phyloP scores from a whole-genome alignment of 768 basidiomycete species.

The Hirschioporus abietinus region DNA sequence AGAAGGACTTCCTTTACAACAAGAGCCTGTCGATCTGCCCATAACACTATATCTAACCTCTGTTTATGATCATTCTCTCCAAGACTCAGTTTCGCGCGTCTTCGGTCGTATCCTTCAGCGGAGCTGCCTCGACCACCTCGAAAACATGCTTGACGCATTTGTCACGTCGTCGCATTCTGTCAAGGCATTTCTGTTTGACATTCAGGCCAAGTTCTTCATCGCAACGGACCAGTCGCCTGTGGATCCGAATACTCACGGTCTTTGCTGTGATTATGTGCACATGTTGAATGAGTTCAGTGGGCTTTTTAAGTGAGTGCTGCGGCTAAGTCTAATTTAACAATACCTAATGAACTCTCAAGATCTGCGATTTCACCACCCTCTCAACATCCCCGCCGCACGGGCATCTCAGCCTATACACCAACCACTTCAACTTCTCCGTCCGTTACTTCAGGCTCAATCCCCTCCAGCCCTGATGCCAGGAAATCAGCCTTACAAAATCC shows the following conservation, averaged over 20 bases:
- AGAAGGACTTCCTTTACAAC: constrained; percentile 2
- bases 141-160: constrained; percentile 83
- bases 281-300: constrained; percentile 84
- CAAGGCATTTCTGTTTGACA: constrained; percentile 93
- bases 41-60: constrained; percentile 90
- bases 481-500: neutral
- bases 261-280: constrained; percentile 87
- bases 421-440: constrained; percentile 8
- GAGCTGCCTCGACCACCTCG: constrained; percentile 70
- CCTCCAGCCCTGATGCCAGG: neutral
- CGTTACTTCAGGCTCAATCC: constrained; percentile 4
- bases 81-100: constrained; percentile 88
- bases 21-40: constrained; percentile 71
- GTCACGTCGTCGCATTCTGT: constrained; percentile 89
- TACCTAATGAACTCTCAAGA: constrained; percentile 8
- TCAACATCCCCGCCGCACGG: constrained; percentile 8
- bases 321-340: neutral
- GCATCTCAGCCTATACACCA: constrained; percentile 7
- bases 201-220: constrained; percentile 78
- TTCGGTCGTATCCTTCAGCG: constrained; percentile 76
- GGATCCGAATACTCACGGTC: constrained; percentile 79
- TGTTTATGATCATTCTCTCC: constrained; percentile 87
- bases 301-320: constrained; percentile 64
- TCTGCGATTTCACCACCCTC: constrained; percentile 19
- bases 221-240: constrained; percentile 92